These are phyloP conservation scores for Dendrothele bispora DNA, from an alignment of 768 basidiomycete species.

Conservation along the genomic window DNA sequence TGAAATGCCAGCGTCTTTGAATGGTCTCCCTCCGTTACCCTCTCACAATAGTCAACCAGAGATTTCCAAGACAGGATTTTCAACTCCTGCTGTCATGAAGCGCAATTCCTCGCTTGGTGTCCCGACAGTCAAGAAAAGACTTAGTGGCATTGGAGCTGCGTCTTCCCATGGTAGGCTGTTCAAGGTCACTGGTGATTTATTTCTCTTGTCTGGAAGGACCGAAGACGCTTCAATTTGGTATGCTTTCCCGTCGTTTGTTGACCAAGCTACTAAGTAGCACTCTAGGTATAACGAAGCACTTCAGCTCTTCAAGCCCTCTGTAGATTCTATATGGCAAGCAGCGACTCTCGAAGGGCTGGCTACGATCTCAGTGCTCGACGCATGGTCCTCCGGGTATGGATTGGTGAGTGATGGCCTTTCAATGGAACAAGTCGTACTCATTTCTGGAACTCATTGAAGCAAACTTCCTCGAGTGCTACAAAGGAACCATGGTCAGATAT, in stretches of 20 bases:
- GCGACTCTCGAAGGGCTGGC: constrained; percentile 85
- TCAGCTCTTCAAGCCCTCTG: constrained; percentile 66
- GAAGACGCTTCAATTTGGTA: constrained; percentile 84
- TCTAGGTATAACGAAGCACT: constrained; percentile 85
- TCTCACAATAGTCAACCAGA: constrained; percentile 61
- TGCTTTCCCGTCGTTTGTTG: constrained; percentile 13
- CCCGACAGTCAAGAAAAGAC: constrained; percentile 50
- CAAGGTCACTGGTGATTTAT: constrained; percentile 88
- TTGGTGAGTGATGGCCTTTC: constrained; percentile 47
- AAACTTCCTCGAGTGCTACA: constrained; percentile 47
- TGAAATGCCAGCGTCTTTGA: constrained; percentile 60
- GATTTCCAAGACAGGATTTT: constrained; percentile 36
- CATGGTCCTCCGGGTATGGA: constrained; percentile 78
- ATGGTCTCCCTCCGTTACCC: constrained; percentile 45
- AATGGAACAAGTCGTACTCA: constrained; percentile 6
- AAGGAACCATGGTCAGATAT: constrained; percentile 80
- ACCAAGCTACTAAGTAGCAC: constrained; percentile 11
- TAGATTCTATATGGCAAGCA: constrained; percentile 89
- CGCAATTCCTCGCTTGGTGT: constrained; percentile 54
- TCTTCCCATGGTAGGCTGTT: constrained; percentile 84
- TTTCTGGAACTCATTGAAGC: constrained; percentile 35
- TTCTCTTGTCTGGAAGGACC: constrained; percentile 81
- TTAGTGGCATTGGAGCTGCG: constrained; percentile 61
- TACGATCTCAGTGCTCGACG: constrained; percentile 75
- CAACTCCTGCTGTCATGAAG: constrained; percentile 41